These are phyloP conservation scores for Cucurbitaria berberidis DNA, from an alignment of 2,329 filamentous ascomycete species.

Conservation along the genomic window DNA sequence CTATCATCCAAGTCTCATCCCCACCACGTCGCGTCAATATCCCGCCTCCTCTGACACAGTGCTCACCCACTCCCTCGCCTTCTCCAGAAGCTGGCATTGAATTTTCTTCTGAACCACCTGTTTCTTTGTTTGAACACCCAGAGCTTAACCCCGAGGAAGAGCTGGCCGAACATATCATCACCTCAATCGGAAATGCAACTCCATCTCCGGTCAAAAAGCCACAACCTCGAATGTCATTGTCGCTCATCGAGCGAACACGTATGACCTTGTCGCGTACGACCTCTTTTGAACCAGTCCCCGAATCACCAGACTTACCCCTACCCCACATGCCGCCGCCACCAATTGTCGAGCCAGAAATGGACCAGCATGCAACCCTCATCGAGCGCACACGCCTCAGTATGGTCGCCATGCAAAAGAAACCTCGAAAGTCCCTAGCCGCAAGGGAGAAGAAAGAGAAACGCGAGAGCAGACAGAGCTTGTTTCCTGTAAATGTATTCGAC, in stretches of 20 bases:
- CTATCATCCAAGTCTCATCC: constrained; percentile 7
- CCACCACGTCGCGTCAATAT: constrained; percentile 3
- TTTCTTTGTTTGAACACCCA: constrained; percentile 24
- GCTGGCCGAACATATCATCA: constrained; percentile 50
- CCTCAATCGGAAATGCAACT: constrained; percentile 47
- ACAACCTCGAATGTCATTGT: constrained; percentile 49
- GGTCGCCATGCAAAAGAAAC: constrained; percentile 61
- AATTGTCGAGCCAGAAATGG: constrained; percentile 10
- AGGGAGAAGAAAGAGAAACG: constrained; percentile 22
- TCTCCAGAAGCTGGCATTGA: constrained; percentile 23
- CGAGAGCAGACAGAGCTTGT: constrained; percentile 44
- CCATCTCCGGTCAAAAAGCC: constrained; percentile 51
- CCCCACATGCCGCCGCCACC: constrained; percentile 21
- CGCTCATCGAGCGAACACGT: constrained; percentile 55
- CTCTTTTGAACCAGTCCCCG: constrained; percentile 33
- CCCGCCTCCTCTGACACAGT: constrained; percentile 1
- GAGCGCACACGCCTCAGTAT: constrained; percentile 85
- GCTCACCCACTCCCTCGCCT: not conserved
- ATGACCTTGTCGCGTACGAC: constrained; percentile 52
- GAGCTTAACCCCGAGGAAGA: constrained; percentile 35
- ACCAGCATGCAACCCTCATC: constrained; percentile 56
- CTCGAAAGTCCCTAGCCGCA: constrained; percentile 19
- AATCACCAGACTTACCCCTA: constrained; percentile 25
- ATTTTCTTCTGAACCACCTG: constrained; percentile 20
- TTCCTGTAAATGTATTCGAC: constrained; percentile 64